Evolutionary conservation across 2,329 filamentous ascomycete genomes (phyloP).

Genomic region (Alternaria sp.): DNA sequence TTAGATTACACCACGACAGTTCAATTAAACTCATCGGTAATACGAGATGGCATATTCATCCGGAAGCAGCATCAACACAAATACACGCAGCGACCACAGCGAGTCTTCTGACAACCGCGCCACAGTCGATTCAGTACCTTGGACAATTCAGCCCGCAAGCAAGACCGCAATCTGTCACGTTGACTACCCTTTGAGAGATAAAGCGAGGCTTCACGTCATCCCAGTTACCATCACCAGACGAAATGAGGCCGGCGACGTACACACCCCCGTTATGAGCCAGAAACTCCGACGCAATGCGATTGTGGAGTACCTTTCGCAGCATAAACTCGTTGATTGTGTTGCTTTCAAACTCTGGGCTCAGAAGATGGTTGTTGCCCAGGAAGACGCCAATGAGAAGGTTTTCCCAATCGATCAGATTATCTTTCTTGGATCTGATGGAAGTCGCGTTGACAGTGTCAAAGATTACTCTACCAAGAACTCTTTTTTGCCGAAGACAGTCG

Average conservation of each 20-base stretch:
- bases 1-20: not conserved
- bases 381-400: not conserved
- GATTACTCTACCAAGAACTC: not conserved
- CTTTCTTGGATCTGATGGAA: not conserved
- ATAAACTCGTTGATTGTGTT: not conserved
- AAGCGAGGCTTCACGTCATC: not conserved
- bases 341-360: not conserved
- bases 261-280: not conserved
- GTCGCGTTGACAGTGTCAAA: not conserved
- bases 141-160: slow-evolving; percentile 1
- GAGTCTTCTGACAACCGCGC: no score
- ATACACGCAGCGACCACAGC: no score
- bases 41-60: not conserved
- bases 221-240: not conserved
- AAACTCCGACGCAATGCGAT: not conserved
- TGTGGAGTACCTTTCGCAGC: not conserved
- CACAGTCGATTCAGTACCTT: not conserved
- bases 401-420: not conserved
- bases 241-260: no score
- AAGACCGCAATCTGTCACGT: slow-evolving; percentile 6
- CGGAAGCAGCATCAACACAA: no score
- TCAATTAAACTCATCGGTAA: not conserved
- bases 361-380: not conserved
- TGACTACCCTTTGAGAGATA: not conserved
- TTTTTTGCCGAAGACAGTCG: not conserved